Evolutionary conservation across 1,284 basidiomycete species (phyloP).

Genomic region (Sphaerobolus stellatus): DNA sequence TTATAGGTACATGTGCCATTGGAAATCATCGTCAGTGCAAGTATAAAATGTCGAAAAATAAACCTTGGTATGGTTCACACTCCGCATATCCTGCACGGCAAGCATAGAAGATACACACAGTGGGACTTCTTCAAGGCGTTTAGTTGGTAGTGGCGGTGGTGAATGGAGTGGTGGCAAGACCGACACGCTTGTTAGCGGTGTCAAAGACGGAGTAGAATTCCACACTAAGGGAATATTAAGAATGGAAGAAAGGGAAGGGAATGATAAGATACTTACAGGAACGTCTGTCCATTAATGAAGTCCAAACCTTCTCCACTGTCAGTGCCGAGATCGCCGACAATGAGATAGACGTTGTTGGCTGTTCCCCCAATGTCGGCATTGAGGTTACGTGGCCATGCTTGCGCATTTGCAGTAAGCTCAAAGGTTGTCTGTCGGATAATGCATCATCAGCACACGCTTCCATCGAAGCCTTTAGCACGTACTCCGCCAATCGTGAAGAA

Average conservation of each 20-base stretch:
- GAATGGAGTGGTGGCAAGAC: constrained; percentile 45
- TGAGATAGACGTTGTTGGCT: neutral
- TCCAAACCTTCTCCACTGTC: constrained; percentile 32
- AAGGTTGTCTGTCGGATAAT: constrained; percentile 23
- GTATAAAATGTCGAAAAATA: too few relatives aligned
- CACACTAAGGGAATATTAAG: constrained; percentile 5
- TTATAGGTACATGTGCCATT: too few relatives aligned
- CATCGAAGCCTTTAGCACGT: neutral
- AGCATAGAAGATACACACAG: too few relatives aligned
- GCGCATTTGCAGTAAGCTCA: constrained; percentile 55
- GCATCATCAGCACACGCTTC: neutral
- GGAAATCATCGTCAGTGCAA: too few relatives aligned
- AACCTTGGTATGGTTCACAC: too few relatives aligned
- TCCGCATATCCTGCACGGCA: too few relatives aligned
- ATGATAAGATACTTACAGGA: constrained; percentile 34
- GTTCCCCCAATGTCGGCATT: constrained; percentile 51
- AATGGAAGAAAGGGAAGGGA: neutral
- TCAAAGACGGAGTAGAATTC: constrained; percentile 44
- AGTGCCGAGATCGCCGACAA: constrained; percentile 23
- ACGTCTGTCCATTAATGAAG: constrained; percentile 47
- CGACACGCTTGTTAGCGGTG: constrained; percentile 51
- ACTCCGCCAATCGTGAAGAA: constrained; percentile 16
- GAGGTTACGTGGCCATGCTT: constrained; percentile 57
- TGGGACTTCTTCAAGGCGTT: too few relatives aligned
- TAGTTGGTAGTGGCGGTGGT: constrained; percentile 21